Evolutionary conservation across 2,329 filamentous ascomycete species (phyloP).

Genomic region (Beauveria scarabaeidicola): DNA sequence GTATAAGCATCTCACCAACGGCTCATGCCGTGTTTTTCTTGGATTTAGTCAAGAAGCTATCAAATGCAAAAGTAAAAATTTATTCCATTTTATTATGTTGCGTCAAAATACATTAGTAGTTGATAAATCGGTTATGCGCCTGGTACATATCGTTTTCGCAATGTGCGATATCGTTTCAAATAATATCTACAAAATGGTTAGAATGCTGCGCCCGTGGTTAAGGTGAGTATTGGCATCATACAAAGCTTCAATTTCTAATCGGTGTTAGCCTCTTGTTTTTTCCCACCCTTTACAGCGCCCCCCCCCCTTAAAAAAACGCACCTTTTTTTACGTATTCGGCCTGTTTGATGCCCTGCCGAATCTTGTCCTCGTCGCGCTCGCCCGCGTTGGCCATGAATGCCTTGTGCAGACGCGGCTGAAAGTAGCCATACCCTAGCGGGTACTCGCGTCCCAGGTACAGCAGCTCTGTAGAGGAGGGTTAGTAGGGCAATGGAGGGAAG

Average conservation of each 20-base stretch:
- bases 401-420: constrained; percentile 69
- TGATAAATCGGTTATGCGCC: constrained; percentile 18
- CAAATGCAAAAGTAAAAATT: not conserved
- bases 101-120: not conserved
- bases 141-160: constrained; percentile 69
- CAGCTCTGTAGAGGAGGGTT: constrained; percentile 51
- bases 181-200: constrained; percentile 59
- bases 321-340: constrained; percentile 91
- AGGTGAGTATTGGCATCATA: constrained; percentile 42
- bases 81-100: not conserved
- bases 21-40: not conserved
- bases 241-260: constrained; percentile 79
- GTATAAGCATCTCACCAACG: constrained; percentile 3
- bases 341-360: constrained; percentile 63
- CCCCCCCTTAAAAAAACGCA: constrained; percentile 24
- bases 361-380: constrained; percentile 64
- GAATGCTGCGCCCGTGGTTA: not conserved
- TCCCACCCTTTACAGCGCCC: not conserved
- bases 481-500: not conserved
- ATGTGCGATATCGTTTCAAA: constrained; percentile 78
- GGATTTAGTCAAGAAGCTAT: not conserved
- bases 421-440: constrained; percentile 74
- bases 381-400: constrained; percentile 72
- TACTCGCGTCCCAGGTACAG: constrained; percentile 80
- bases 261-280: not conserved